These are phyloP conservation scores for Backusella sp. DNA, from an alignment of 192 early-diverging fungal genomes.

Conservation along the genomic window DNA sequence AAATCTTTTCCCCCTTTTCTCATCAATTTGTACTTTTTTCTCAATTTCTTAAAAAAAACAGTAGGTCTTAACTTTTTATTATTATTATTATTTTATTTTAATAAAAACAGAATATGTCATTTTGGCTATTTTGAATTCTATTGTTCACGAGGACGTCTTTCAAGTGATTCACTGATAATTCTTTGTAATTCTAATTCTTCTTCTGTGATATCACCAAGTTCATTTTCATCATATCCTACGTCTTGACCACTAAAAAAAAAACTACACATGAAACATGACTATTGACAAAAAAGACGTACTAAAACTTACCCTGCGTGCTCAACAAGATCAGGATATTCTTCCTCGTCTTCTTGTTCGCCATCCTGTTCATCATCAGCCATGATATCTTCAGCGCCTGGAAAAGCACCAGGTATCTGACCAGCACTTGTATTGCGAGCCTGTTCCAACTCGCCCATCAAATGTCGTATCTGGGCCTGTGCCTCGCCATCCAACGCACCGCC, in stretches of 20 bases:
- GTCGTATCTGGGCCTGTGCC: not conserved
- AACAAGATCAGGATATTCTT: not conserved
- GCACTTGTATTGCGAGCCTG: conserved; percentile 17
- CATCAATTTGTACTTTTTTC: no score
- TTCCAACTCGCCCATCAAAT: conserved; percentile 11
- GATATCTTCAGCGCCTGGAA: conserved; percentile 34
- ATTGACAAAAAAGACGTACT: not conserved
- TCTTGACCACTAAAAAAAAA: not conserved
- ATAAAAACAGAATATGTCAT: no score
- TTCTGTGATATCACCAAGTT: not conserved
- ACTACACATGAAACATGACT: not conserved
- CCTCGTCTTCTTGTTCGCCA: conserved; percentile 22
- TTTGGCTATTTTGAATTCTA: not conserved
- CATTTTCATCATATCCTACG: not conserved
- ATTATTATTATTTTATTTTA: no score
- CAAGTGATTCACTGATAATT: not conserved
- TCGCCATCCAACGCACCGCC: not conserved
- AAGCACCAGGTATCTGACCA: conserved; percentile 32
- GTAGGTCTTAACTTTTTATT: not conserved
- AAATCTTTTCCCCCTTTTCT: no score
- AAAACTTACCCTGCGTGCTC: not conserved
- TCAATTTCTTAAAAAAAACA: no score
- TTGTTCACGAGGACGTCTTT: not conserved
- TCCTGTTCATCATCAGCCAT: not conserved
- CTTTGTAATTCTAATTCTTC: conserved; percentile 14